Conservation (phyloP, 441 rosid species). For the Omphalea diandra region DNA sequence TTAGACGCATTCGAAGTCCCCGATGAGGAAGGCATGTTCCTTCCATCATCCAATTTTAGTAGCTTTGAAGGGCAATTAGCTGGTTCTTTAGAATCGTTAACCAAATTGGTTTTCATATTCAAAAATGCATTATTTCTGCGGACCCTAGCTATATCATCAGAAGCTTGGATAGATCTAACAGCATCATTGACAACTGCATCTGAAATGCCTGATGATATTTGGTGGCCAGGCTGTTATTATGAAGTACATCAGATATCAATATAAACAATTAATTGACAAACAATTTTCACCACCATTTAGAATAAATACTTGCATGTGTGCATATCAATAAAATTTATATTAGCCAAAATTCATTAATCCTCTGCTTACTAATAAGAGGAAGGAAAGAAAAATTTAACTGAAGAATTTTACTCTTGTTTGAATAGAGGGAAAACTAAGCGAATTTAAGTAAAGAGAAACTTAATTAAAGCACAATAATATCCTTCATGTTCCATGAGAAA, state of each 20-base stretch:
- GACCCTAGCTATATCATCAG: constrained; percentile 19
- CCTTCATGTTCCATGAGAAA: background rate
- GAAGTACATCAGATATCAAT: constrained; percentile 32
- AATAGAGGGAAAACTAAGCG: background rate
- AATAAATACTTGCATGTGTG: background rate
- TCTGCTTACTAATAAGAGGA: background rate
- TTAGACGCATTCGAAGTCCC: constrained; percentile 31
- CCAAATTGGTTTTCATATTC: constrained; percentile 31
- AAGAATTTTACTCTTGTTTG: background rate
- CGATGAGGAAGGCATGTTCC: constrained; percentile 27
- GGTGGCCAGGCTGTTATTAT: constrained; percentile 52
- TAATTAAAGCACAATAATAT: background rate
- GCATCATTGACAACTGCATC: constrained; percentile 30
- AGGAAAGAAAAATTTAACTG: background rate
- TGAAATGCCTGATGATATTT: constrained; percentile 46
- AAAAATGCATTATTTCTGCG: constrained; percentile 21
- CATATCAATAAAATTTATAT: background rate
- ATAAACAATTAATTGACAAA: background rate
- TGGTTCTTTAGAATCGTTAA: constrained; percentile 45
- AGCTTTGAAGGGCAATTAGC: constrained; percentile 49
- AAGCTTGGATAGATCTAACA: constrained; percentile 20
- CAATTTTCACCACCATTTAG: background rate
- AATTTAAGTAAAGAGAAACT: background rate
- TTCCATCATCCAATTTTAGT: constrained; percentile 58
- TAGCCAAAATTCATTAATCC: background rate